Evolutionary conservation across 2,329 filamentous ascomycete genomes (phyloP).

Genomic region (Penicillium paneum): DNA sequence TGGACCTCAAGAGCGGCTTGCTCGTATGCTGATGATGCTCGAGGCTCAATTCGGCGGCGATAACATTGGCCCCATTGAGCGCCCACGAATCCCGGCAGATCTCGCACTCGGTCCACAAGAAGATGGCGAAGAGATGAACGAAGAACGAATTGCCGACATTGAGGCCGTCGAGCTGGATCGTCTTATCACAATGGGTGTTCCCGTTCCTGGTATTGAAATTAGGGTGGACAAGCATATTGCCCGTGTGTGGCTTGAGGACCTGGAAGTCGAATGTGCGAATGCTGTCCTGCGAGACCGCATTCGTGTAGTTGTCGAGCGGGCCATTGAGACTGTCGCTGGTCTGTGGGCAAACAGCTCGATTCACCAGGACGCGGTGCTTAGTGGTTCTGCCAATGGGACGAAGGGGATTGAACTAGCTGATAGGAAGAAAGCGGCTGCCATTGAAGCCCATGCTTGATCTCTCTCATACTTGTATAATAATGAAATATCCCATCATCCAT

Average conservation of each 20-base stretch:
- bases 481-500: background rate
- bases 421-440: slow-evolving; percentile 21
- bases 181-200: slow-evolving; percentile 79
- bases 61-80: slow-evolving; percentile 67
- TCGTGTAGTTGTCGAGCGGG: slow-evolving; percentile 82
- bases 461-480: slow-evolving; percentile 1
- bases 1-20: slow-evolving; percentile 70
- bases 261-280: slow-evolving; percentile 84
- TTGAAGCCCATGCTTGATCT: slow-evolving; percentile 26
- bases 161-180: slow-evolving; percentile 69
- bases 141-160: slow-evolving; percentile 52
- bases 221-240: slow-evolving; percentile 83
- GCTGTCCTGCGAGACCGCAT: slow-evolving; percentile 79
- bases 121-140: slow-evolving; percentile 36
- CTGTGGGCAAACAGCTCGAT: slow-evolving; percentile 48
- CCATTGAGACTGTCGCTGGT: slow-evolving; percentile 79
- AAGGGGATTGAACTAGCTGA: slow-evolving; percentile 16
- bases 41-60: slow-evolving; percentile 94
- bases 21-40: slow-evolving; percentile 88
- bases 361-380: slow-evolving; percentile 19
- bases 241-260: slow-evolving; percentile 84
- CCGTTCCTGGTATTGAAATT: slow-evolving; percentile 84
- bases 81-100: slow-evolving; percentile 49
- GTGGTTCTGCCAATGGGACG: slow-evolving; percentile 22
- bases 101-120: slow-evolving; percentile 17